Evolutionary conservation across 495 filamentous ascomycete species (phyloP).

Genomic region (Sphaerosporella brunnea): DNA sequence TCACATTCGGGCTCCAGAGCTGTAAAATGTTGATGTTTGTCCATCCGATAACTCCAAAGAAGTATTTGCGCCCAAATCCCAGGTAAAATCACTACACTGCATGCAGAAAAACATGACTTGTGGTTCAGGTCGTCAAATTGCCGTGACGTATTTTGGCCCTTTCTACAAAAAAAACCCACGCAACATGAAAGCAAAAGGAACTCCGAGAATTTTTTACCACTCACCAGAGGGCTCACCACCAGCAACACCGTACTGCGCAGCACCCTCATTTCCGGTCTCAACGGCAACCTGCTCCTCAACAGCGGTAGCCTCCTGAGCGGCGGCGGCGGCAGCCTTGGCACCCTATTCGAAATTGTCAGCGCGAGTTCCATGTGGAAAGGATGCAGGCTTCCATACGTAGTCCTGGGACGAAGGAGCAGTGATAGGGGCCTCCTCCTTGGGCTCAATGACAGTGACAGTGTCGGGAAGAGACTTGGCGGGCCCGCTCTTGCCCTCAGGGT

Average conservation of each 20-base stretch:
- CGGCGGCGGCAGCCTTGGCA: constrained; percentile 44
- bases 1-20: no score
- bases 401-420: constrained; percentile 90
- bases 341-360: no score
- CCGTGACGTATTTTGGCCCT: constrained; percentile 3
- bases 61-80: constrained; percentile 4
- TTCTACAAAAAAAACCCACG: neutral
- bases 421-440: constrained; percentile 92
- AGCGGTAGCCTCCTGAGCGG: constrained; percentile 52
- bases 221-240: constrained; percentile 3
- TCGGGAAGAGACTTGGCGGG: constrained; percentile 93
- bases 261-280: constrained; percentile 23
- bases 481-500: constrained; percentile 97
- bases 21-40: neutral
- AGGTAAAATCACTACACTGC: constrained; percentile 1
- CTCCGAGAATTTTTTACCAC: constrained; percentile 4
- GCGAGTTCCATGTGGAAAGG: no score
- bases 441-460: constrained; percentile 97
- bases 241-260: neutral
- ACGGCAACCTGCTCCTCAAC: constrained; percentile 38
- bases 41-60: neutral
- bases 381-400: constrained; percentile 42
- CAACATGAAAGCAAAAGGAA: neutral
- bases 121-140: constrained; percentile 4
- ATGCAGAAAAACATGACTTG: constrained; percentile 1